Base-by-base conservation (phyloP, 345 rosid genomes). In the Syzygium jambos region DNA sequence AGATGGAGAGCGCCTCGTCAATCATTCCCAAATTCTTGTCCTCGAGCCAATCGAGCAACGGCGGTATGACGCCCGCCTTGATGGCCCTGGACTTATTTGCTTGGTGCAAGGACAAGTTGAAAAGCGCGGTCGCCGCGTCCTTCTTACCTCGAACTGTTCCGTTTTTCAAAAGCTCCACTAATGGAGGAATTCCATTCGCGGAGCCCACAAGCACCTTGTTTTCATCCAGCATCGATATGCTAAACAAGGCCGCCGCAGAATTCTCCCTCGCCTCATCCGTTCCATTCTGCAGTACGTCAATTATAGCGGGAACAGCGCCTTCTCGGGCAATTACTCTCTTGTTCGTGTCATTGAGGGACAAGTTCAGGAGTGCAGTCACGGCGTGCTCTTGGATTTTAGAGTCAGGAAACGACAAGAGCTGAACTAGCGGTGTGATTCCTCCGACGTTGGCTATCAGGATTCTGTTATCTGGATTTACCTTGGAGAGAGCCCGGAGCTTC, bases 41-140 rank as follows among this genome's bases (percentile, higher is more conserved):
- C 89, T 91, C 93, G 2, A 93, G 92, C 78, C 93, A 85, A 8
- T 83, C 52, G 27, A 93, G 93, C 85, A 93, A 88, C 65, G 96
- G 91, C 15, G 92, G 89, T 57, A 94, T 86, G 34, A 93, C 88
- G 5, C 95, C 95, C 17, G 94, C 95, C 85, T 90, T 89, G 55
- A 94, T 92, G 56, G 95, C 95, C 87, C 91, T 92, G 14, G 89
- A 88, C 90, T 93, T 94, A 93, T 94, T 94, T 80, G 89, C 30
- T 61, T 93, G 93, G 91, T 92, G 93, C 80, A 94, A 80, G 25
- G 92, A 91, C 85, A 94, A 61, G 90, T 93, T 93, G 89, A 94
- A 94, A 13, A 94, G 93, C 53, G 96, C 95, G 3, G 95, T 94
- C 19, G 95, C 95, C n/a, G 96, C 95, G 65, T 93, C 96, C 22